A percentile compares a stretch with the other conserved stretches of the same genome.
These are phyloP conservation scores for Xylaria grammica DNA, from an alignment of 495 filamentous ascomycete species.

Conservation along the genomic window DNA sequence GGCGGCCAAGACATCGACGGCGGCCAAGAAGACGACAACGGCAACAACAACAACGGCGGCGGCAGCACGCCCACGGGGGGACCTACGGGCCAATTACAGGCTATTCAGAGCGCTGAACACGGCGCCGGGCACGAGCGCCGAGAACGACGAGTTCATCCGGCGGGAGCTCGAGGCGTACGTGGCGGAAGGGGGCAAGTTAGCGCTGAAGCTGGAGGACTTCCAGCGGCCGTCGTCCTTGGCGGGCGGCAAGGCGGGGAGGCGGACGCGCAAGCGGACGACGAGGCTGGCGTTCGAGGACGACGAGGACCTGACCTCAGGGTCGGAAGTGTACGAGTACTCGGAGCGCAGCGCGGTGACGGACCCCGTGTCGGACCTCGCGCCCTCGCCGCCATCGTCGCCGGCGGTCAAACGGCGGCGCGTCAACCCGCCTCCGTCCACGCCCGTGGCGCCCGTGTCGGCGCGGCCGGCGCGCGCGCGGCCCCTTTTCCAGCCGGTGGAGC, in stretches of 20 bases:
- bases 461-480: too few species aligned
- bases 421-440: too few species aligned
- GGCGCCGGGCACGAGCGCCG: not conserved
- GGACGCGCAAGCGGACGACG: conserved; percentile 24
- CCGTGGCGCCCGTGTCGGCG: too few species aligned
- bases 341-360: conserved; percentile 31
- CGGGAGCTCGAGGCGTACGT: not conserved
- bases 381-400: conserved; percentile 4
- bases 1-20: too few species aligned
- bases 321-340: conserved; percentile 30
- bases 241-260: not conserved
- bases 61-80: too few species aligned
- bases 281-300: too few species aligned
- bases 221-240: not conserved
- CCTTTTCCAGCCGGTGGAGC: too few species aligned
- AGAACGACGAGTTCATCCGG: not conserved
- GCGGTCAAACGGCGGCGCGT: conserved; percentile 1
- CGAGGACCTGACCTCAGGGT: not conserved
- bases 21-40: too few species aligned
- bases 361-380: conserved; percentile 18
- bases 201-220: not conserved
- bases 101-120: not conserved
- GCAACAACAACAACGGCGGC: too few species aligned
- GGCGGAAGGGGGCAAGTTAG: not conserved
- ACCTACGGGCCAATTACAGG: too few species aligned